Conservation (phyloP, 208 protist genomes). For the Crithidia brevicula region DNA sequence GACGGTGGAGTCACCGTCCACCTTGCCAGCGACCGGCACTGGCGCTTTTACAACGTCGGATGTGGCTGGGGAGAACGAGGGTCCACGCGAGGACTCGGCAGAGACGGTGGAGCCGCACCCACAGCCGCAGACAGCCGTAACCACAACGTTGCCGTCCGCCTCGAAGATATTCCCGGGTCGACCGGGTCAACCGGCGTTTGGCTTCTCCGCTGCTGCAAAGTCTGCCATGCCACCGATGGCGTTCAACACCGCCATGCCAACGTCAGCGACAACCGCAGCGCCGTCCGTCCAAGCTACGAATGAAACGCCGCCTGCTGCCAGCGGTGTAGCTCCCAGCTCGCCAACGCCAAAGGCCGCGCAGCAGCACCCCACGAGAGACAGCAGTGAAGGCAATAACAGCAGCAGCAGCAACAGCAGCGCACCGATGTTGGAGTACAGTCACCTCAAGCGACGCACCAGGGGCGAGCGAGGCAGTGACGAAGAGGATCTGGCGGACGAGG, state of each 20-base stretch:
- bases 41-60: not conserved
- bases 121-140: not conserved
- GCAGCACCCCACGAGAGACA: not conserved
- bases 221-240: not conserved
- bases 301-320: too few species aligned
- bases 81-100: constrained; percentile 10
- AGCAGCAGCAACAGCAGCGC: constrained; percentile 20
- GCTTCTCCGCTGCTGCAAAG: not conserved
- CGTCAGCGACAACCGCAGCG: too few species aligned
- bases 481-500: not conserved
- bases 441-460: constrained; percentile 22
- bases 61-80: not conserved
- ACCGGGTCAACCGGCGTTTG: not conserved
- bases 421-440: constrained; percentile 35
- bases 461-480: not conserved
- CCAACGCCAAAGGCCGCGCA: not conserved
- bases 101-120: constrained; percentile 22
- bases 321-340: too few species aligned
- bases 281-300: too few species aligned
- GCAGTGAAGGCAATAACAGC: not conserved
- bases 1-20: constrained; percentile 9
- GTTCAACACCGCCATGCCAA: constrained; percentile 18
- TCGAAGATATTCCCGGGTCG: not conserved
- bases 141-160: not conserved
- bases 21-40: not conserved